Base-by-base conservation (phyloP, 805 yeast genomes). In the Wickerhamiella sergipiensis region DNA sequence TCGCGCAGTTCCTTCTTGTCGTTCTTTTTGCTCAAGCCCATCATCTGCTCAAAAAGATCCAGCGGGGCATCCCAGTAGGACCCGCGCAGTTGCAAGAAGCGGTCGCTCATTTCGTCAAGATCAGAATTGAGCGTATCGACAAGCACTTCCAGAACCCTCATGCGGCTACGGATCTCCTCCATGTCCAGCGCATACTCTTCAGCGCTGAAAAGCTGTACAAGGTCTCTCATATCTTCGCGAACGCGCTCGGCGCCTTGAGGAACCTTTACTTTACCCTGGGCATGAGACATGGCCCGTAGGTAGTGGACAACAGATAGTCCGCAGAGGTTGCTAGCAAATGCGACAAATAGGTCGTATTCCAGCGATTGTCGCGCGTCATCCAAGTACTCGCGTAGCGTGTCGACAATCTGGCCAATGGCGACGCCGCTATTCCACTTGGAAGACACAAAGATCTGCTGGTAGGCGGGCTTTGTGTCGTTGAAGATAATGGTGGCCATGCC, bases 41-140 rank as follows among this genome's bases (percentile, higher is more conserved):
- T 71, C 43, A 87, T 74, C 13, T 80, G 80, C 45, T 76, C 77
- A 43, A 89, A 72, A 59, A 87, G 76, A 48, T 77, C 81, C 7
- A 81, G 67, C 0, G 95, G 88, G 52, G 89, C 80, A 63, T 86
- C 88, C 68, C 86, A 81, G 69, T 81, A 87, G 42, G 75, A 75
- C 12, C 71, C 70, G 49, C 87, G 68, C 39, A 84, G 75, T 44
- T 75, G 78, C 59, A 71, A 72, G 80, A 88, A 84, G 50, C 76
- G 71, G 24, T 63, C 70, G n/a, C 74, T 59, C 23, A 80, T 68
- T 31, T 73, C 76, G n/a, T 70, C 73, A 8, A 70, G 66, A 2
- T 58, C 75, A 62, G 76, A 64, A 6, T 69, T 73, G 43, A 80
- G 67, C 47, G 81, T 65, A 45, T 80, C 83, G 62, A 80, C 71